Evolutionary conservation across 345 rosid species (phyloP), one percentile per base, ranked within the genome.

Genomic region (Psidium guajava): DNA sequence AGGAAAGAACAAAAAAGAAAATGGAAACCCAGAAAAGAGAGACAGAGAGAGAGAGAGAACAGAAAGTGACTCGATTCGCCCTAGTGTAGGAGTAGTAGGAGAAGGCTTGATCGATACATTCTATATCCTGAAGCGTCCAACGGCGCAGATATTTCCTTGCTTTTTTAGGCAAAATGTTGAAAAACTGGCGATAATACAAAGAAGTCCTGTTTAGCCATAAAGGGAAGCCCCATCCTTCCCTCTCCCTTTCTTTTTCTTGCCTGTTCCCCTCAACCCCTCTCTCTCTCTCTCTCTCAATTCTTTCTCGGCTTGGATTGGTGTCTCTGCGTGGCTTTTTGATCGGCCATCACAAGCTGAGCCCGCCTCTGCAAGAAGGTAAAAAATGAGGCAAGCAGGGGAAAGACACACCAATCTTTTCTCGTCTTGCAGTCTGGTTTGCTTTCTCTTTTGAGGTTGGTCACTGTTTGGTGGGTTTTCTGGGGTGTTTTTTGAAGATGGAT

Each of bases 181-280:
- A 54, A 73, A 56, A 82, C 40, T 18, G 83, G 57, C 47, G 69
- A 59, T 83, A 54, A 83, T 74, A 59, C 27, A 21, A 56, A 52
- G 28, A 11, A 20, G 80, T 5, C 42, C 86, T 40, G 82, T 84
- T 81, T 85, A 53, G 89, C 89, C 57, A 84, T 84, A 85, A 87
- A 85, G 82, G 84, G 54, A 87, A 87, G 57, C 20, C 57, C 32
- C 40, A 55, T 27, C 82, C 56, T 74, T 36, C 4, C 47, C 24
- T 36, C 80, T 18, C 6, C 2, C 47, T 69, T 36, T 32, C 47
- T 36, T 11, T 69, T 36, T 36, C 87, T 73, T 8, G 54, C 55
- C 64, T 28, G 24, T 36, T 7, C 54, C 80, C 11, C 36, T 16
- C 8, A 3, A 5, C 50, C 14, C 28, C 28, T 54, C 32, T 40